Percentiles rank a stretch among this genome's conserved stretches.
These are phyloP conservation scores for Arachnomyces sp. DNA, from an alignment of 2,329 filamentous ascomycete species.

Conservation along the genomic window DNA sequence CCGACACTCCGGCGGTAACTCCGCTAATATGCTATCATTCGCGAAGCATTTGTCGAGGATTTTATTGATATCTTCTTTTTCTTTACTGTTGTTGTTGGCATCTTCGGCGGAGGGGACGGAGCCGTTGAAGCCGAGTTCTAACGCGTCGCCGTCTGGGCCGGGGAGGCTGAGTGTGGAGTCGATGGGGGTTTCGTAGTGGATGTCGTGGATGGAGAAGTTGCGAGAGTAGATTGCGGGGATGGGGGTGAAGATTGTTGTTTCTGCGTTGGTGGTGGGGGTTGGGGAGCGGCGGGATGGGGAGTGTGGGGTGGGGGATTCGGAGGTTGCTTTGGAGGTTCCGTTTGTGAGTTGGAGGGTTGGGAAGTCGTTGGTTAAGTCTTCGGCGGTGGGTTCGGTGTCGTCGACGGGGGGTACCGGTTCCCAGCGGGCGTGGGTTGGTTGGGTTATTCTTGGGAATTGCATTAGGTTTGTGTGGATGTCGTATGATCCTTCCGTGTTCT, in stretches of 20 bases:
- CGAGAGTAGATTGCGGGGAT: constrained; percentile 53
- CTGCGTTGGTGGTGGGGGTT: constrained; percentile 8
- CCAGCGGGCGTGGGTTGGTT: constrained; percentile 79
- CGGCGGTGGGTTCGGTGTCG: constrained; percentile 13
- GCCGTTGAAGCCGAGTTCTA: constrained; percentile 36
- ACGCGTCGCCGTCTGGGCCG: constrained; percentile 38
- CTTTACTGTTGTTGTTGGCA: constrained; percentile 21
- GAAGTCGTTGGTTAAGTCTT: constrained; percentile 27
- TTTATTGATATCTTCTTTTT: constrained; percentile 3
- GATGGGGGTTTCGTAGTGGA: constrained; percentile 51
- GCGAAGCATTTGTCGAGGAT: constrained; percentile 18
- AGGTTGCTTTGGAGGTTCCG: constrained; percentile 10
- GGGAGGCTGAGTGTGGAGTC: constrained; percentile 53
- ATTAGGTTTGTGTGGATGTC: constrained; percentile 90
- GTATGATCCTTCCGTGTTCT: constrained; percentile 71
- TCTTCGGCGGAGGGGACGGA: constrained; percentile 30
- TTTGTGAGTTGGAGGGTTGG: constrained; percentile 7
- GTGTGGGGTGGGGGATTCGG: constrained; percentile 11
- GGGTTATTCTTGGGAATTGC: constrained; percentile 80
- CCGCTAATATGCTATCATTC: constrained; percentile 33
- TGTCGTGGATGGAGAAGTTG: constrained; percentile 58
- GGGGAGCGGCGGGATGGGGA: constrained; percentile 3
- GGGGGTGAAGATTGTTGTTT: constrained; percentile 41
- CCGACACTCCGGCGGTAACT: constrained; percentile 51
- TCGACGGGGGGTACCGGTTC: constrained; percentile 56